A percentile compares a stretch with the other conserved stretches of the same genome.
Evolutionary conservation across 116 monocot species (phyloP).

Genomic region (Dioscorea cayenensis): DNA sequence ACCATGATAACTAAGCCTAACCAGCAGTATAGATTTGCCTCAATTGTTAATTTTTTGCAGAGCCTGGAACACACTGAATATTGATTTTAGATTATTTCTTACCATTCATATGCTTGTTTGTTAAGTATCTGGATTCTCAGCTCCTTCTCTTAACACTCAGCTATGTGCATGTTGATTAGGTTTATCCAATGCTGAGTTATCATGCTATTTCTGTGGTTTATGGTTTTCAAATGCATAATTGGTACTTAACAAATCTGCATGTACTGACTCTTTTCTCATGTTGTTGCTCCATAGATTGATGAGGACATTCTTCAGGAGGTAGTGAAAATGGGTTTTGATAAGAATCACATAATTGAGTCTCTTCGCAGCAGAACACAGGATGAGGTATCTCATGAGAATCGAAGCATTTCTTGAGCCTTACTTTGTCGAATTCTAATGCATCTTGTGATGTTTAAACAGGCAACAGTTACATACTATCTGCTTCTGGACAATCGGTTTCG

Average conservation of each 20-base stretch:
- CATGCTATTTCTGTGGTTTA: background rate
- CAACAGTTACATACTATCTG: slow-evolving; percentile 88
- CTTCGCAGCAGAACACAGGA: slow-evolving; percentile 42
- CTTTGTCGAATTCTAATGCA: background rate
- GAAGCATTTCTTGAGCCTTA: background rate
- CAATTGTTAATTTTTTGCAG: no score
- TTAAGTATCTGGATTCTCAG: no score
- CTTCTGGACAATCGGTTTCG: slow-evolving; percentile 83
- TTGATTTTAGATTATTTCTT: no score
- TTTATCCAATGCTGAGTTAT: background rate
- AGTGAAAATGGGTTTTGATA: slow-evolving; percentile 45
- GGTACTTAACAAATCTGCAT: no score
- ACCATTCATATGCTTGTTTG: no score
- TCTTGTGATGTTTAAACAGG: slow-evolving; percentile 26
- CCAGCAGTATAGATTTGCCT: no score
- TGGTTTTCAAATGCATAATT: no score
- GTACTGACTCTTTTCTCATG: background rate
- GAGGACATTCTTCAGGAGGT: slow-evolving; percentile 46
- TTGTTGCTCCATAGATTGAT: slow-evolving; percentile 32
- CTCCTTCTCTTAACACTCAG: no score
- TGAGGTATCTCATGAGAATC: slow-evolving; percentile 21
- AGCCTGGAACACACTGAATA: no score
- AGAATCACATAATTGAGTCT: slow-evolving; percentile 40
- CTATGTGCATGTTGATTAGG: no score
- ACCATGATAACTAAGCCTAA: no score